Base-by-base conservation (phyloP, 2,329 filamentous ascomycete genomes). In the Sarocladiaceae sp. region DNA sequence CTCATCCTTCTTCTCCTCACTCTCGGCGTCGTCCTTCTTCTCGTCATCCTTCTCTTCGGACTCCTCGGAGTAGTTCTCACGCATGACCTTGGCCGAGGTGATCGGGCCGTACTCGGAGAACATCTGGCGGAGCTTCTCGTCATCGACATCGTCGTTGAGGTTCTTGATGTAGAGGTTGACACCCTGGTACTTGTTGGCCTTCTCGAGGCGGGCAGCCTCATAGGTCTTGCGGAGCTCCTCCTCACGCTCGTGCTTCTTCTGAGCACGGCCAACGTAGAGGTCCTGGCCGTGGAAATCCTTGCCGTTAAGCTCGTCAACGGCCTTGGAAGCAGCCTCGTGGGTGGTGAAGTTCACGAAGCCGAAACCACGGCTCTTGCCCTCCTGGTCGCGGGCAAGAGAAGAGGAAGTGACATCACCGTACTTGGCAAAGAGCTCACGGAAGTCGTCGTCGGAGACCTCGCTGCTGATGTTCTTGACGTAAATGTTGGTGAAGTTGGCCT, bases 91-190 rank as follows among this genome's bases (percentile, higher is more conserved):
- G 59, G 93, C 91, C 29, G 93, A 97, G 49, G 93, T 98, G 68
- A 98, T 97, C 58, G 87, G 88, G 51, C 93, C 93, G 59, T 86
- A 97, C 55, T 88, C 78, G 60, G 83, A 73, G 68, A 98, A 98
- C 66, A 97, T 85, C 59, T 90, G 83, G 58, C 93, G 89, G 51
- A 98, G 82, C 79, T 95, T 95, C 60, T 98, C 93, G 57, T 98
- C 93, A 61, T 98, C 93, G 54, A 98, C 82, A 49, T 97, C 93
- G 56, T 98, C 93, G 53, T 89, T 85, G 49, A 98, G 76, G 72
- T 98, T 98, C 83, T 98, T 98, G 73, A 98, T 93, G 75, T 98
- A 98, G 41, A 98, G 80, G 76, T 98, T 98, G 67, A 98, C 93
- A 56, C 93, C 93, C 73, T 95, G 89, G 73, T 98, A 98, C 77